Base-by-base conservation (phyloP, 805 yeast species). In the Spencermartinsiella europaea region DNA sequence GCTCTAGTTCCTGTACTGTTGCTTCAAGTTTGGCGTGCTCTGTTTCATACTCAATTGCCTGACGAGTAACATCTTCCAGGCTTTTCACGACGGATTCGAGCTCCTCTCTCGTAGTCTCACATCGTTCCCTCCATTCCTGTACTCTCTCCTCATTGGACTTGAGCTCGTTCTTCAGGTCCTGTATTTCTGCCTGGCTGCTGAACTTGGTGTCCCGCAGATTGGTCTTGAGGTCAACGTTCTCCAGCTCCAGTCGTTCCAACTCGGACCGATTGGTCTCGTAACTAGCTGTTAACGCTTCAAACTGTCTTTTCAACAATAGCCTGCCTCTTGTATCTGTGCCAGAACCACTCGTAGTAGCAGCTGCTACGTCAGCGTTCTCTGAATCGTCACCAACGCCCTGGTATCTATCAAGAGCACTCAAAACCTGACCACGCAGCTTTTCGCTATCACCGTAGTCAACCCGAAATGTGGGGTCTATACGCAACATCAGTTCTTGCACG, bases 51-150 rank as follows among this genome's bases (percentile, higher is more conserved):
- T 57, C 63, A 17, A 66, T 68, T 1, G 70, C 61, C 44, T 66
- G 58, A 16, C 57, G 47, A n/a, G 70, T 66, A 22, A 66, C 61
- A 25, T 66, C 68, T 35, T 66, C 70, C 12, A 66, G 56, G 8
- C 64, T 54, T 38, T 40, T 48, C 4, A 64, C 61, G 28, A 61
- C 64, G 0, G 53, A 42, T 34, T 53, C 60, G n/a, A 66, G 55
- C 54, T 66, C 68, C 2, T 25, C 19, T 10, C 64, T 56, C 44
- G 65, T 57, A 5, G 58, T 48, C 14, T 62, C 65, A 35, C 59
- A 52, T 19, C 63, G 55, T 22, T 50, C 56, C 25, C 57, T 56
- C 56, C 64, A 58, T 44, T 60, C 61, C 39, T 44, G 47, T 1
- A 57, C 51, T 4, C 56, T 50, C 27, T 55, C 59, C 15, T 53